Evolutionary conservation across 139 green algal species (phyloP), one percentile per base, ranked within the genome.

Genomic region (Penium margaritaceum): DNA sequence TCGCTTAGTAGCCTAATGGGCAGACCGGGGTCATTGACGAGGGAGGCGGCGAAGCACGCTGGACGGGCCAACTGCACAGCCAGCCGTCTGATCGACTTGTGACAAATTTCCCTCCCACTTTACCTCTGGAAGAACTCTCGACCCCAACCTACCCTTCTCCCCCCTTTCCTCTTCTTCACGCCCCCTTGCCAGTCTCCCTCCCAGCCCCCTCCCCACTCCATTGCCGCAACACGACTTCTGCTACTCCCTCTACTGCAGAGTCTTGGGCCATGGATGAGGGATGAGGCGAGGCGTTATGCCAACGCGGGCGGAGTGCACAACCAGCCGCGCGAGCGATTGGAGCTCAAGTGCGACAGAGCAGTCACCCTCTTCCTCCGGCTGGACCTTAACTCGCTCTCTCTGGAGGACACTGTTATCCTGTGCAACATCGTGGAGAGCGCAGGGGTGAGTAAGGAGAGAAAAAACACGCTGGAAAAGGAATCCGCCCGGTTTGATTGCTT

Each of bases 341-440:
- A 17, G 2, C 35, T 71, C 0, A 71, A 71, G 15, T 71, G 63
- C 47, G 35, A 38, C 32, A 30, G 63, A 19, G 63, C 63, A 4
- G 63, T 71, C 30, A 53, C 47, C 15, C 63, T 71, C 15, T 71
- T 71, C 1, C 15, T 71, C 15, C 63, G 63, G 21, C 35, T 71
- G 6, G 63, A 71, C 29, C 63, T 71, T 2, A 53, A 71, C 15
- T 30, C 63, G 33, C 63, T 71, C 15, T 61, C 63, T 17, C 39
- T 61, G 63, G 63, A 71, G 35, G 63, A 71, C 35, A 71, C 63
- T 0, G 54, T 71, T 19, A 71, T 71, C 12, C 14, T 71, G 27
- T 53, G 63, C 63, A 71, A 71, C 35, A 33, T 71, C 15, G 47
- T 71, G 1, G 63, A 71, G 15, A 71, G 63, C 47, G 53, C 63